Percentiles rank a stretch among this genome's conserved stretches.
Evolutionary conservation across 2,329 filamentous ascomycete species (phyloP).

Genomic region (Aureobasidium sp.): DNA sequence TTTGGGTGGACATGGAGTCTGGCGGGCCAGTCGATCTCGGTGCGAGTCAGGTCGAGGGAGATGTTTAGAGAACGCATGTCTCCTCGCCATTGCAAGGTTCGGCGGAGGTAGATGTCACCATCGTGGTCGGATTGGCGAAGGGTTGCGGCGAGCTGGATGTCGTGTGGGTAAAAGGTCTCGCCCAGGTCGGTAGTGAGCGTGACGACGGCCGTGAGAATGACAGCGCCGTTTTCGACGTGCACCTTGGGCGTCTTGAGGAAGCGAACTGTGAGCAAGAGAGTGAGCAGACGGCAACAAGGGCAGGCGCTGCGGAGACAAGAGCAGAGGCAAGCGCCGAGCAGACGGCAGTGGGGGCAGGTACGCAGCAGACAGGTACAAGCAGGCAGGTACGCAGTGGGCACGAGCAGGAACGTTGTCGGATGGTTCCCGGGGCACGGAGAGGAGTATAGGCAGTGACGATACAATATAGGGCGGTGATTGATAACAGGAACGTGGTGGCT

Average conservation of each 20-base stretch:
- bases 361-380: background rate
- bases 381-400: background rate
- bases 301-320: background rate
- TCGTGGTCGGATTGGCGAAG: slow-evolving; percentile 28
- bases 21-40: slow-evolving; percentile 32
- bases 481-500: slow-evolving; percentile 8
- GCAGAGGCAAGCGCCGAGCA: too few species aligned
- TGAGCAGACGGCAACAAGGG: background rate
- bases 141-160: slow-evolving; percentile 38
- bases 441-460: background rate
- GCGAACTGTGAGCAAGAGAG: slow-evolving; percentile 39
- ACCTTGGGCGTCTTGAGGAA: slow-evolving; percentile 59
- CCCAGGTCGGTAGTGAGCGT: slow-evolving; percentile 65
- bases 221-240: slow-evolving; percentile 31
- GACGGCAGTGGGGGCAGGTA: too few species aligned
- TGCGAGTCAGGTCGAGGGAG: slow-evolving; percentile 35
- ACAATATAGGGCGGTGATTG: background rate
- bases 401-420: background rate
- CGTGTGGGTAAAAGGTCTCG: slow-evolving; percentile 52
- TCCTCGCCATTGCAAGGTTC: slow-evolving; percentile 38
- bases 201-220: slow-evolving; percentile 46
- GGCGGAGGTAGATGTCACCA: slow-evolving; percentile 36
- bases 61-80: slow-evolving; percentile 40
- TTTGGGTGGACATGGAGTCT: slow-evolving; percentile 36
- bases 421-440: background rate